Base-by-base conservation (phyloP, 108 stramenopile species). In the Cylindrotheca fusiformis region DNA sequence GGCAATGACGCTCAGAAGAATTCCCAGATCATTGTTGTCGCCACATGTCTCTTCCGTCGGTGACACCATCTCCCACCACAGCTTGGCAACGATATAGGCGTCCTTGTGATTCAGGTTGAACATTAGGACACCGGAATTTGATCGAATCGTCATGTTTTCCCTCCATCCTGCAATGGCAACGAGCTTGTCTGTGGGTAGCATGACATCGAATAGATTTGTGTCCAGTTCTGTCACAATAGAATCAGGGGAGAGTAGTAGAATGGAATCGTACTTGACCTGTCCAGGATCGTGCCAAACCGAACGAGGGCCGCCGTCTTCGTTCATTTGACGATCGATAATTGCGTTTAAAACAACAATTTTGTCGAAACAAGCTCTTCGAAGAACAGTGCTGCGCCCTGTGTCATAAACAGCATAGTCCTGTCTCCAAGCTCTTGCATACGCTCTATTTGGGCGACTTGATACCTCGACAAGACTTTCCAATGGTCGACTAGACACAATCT, bases 131-230 rank as follows among this genome's bases (percentile, higher is more conserved):
- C 33, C 63, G 1, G 62, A 49, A 10, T 51, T 26, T 0, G 51
- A 60, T 3, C 3, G 21, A 22, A 58, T 24, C n/a, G 33, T 32
- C 5, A 5, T 18, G 12, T 51, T 24, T 10, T 23, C 25, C 31
- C 24, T 50, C 70, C 70, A 60, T 24, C 61, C 67, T 17, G 74
- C 67, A 48, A 75, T 75, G 17, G 54, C 74, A 25, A 68, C 54
- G 2, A 75, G 59, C 48, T 75, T 75, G 29, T 63, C 55, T 20
- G 50, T 12, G 17, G 74, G 74, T 26, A 75, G 27, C 0, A 62
- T 55, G 14, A 52, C 18, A 10, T 62, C 61, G n/a, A 68, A 52
- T 2, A 71, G 49, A 32, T 64, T 32, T 19, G 48, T 52, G 21
- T 75, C 74, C 44, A 68, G 32, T 24, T 68, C 51, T 19, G 48